These are phyloP conservation scores for Pseudocercospora fijiensis DNA, from an alignment of 2,329 filamentous ascomycete genomes.

Conservation along the genomic window DNA sequence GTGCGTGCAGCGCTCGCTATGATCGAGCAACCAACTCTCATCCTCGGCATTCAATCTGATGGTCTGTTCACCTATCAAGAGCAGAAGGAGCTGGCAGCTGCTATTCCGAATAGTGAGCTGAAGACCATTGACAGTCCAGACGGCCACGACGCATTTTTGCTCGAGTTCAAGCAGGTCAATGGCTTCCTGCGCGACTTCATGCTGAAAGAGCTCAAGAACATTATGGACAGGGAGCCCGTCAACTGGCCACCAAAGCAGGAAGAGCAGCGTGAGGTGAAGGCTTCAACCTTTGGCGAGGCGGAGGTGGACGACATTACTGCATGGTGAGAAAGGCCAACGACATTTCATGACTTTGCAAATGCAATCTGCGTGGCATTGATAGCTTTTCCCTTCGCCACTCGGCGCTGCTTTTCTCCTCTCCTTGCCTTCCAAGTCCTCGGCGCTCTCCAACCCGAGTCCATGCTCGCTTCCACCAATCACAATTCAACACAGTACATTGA, in stretches of 20 bases:
- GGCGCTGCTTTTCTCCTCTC: background rate
- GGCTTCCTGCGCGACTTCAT: slow-evolving; percentile 80
- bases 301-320: slow-evolving; percentile 96
- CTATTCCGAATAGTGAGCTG: slow-evolving; percentile 73
- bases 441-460: background rate
- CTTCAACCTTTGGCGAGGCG: slow-evolving; percentile 89
- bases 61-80: slow-evolving; percentile 96
- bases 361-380: background rate
- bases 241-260: slow-evolving; percentile 49
- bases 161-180: slow-evolving; percentile 98
- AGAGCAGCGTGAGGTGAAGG: slow-evolving; percentile 69
- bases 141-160: slow-evolving; percentile 91
- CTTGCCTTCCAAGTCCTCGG: background rate
- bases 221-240: slow-evolving; percentile 64
- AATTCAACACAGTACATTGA: background rate
- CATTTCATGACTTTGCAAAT: background rate
- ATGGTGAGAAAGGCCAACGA: slow-evolving; percentile 59
- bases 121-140: slow-evolving; percentile 91
- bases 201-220: slow-evolving; percentile 76
- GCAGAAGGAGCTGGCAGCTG: slow-evolving; percentile 83
- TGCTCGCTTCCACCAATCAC: background rate
- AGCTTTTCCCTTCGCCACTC: background rate
- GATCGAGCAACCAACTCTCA: slow-evolving; percentile 85
- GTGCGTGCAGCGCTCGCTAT: slow-evolving; percentile 73
- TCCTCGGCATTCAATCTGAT: slow-evolving; percentile 92